Evolutionary conservation across 352 stramenopile genomes (phyloP).

Genomic region (Globisporangium nodosum): DNA sequence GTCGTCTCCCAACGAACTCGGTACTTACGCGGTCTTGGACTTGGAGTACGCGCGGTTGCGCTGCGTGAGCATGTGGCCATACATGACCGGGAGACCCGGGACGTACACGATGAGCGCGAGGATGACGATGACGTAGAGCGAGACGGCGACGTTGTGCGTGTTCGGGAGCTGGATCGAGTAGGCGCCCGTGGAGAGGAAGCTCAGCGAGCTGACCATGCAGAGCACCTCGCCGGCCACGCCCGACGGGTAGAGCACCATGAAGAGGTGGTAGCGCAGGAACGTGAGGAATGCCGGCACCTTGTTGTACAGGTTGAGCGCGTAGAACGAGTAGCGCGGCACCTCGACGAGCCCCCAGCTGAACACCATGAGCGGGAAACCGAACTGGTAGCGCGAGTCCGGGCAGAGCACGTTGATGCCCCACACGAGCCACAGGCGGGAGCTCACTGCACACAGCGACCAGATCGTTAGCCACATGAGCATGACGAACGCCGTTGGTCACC

Average conservation of each 20-base stretch:
- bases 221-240: constrained; percentile 90
- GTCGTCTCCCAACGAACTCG: too few relatives aligned
- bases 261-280: constrained; percentile 97
- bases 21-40: constrained; percentile 53
- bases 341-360: constrained; percentile 85
- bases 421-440: constrained; percentile 90
- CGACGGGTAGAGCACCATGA: constrained; percentile 97
- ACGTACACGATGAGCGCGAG: constrained; percentile 70
- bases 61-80: constrained; percentile 81
- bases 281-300: constrained; percentile 94
- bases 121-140: constrained; percentile 67
- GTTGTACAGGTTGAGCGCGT: constrained; percentile 92
- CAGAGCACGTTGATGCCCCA: constrained; percentile 92
- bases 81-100: constrained; percentile 78
- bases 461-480: neutral
- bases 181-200: constrained; percentile 44
- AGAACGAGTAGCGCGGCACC: constrained; percentile 97
- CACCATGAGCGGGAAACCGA: constrained; percentile 86
- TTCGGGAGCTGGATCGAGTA: constrained; percentile 76
- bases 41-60: constrained; percentile 82
- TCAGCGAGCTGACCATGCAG: constrained; percentile 68
- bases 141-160: constrained; percentile 69
- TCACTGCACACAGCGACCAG: constrained; percentile 36
- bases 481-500: neutral
- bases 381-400: constrained; percentile 68